Evolutionary conservation across 768 basidiomycete genomes (phyloP), one percentile per base, ranked within the genome.

Genomic region (Cystobasidium ongulense): DNA sequence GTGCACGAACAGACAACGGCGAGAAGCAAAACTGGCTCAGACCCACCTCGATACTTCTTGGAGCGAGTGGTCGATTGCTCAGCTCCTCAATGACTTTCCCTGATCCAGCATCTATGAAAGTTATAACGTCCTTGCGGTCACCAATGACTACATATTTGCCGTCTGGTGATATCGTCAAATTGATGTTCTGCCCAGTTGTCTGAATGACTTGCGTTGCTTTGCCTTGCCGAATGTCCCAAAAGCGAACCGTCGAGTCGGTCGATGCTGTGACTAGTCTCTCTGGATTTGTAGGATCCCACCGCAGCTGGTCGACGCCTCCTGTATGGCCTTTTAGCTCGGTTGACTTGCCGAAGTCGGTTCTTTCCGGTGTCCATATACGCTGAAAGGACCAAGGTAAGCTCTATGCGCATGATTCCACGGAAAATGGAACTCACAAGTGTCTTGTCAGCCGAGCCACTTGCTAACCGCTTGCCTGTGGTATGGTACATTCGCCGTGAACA

Each of bases 161-260:
- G 41, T 79, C 75, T 0, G 78, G 77, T 0, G 76, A 77, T 74
- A 76, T 76, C 0, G 75, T 43, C 63, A 79, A 72, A 33, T 73
- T 75, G 75, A 79, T 76, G 72, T 77, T 79, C 25, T 72, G 66
- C 23, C 77, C 77, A 23, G 46, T 13, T 1, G 76, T 77, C 27
- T 76, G 72, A 31, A 77, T 23, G 1, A 67, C 39, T 10, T 71
- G 67, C 3, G 77, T 77, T 1, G 78, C 74, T 70, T 76, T 78
- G 21, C 68, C 68, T 54, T 31, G 50, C 27, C 68, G 68, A 54
- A 71, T 71, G 38, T 71, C 68, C 68, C 68, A 71, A 35, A 71
- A 71, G 8, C 68, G 68, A 21, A 71, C 68, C 7, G 68, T 71
- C 3, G 33, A 35, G 27, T 71, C 68, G 23, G 68, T 71, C 15